Evolutionary conservation across 768 basidiomycete species (phyloP), one percentile per base, ranked within the genome.

Genomic region (Chiua virens): DNA sequence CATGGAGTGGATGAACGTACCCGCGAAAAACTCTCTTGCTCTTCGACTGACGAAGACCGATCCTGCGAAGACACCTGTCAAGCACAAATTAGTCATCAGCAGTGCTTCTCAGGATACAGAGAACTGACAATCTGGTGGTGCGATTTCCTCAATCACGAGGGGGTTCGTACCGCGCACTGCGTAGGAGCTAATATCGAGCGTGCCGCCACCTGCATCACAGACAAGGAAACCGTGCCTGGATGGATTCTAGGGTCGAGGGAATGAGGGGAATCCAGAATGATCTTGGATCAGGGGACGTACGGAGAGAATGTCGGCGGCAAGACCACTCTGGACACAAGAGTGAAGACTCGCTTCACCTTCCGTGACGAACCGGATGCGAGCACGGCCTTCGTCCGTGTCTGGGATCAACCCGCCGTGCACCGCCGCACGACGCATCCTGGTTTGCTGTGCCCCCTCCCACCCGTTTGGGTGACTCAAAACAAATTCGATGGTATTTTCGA

Each of bases 271-370:
- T 22, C 41, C 11, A 52, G 23, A 34, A 49, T 20, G 4, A 27
- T 47, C 38, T 15, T 45, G 30, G 47, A 23, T 52, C 14, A 37
- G 48, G 34, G 11, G 8, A 71, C 78, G 41, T 56, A 89, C 88
- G 46, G 82, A 84, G 56, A 91, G 80, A 30, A 90, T 85, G 56
- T 90, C 87, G 3, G 80, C 82, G 17, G 88, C 87, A 4, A 91
- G 75, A 9, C 88, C 88, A 60, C 83, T 89, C 58, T 88, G 67
- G 4, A 90, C 82, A 66, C 88, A 90, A 1, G 87, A 85, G 63
- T 91, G 88, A 59, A 91, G 70, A 75, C 88, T 89, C 1, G 88
- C 88, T 70, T 91, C 88, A 47, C 88, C 88, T 64, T 90, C 88
- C 4, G 87, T 91, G 46, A 91, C 88, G 56, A 91, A 90, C 34